A percentile compares a stretch with the other conserved stretches of the same genome.
Evolutionary conservation across 257 asterid species (phyloP).

Genomic region (Solanum habrochaites): DNA sequence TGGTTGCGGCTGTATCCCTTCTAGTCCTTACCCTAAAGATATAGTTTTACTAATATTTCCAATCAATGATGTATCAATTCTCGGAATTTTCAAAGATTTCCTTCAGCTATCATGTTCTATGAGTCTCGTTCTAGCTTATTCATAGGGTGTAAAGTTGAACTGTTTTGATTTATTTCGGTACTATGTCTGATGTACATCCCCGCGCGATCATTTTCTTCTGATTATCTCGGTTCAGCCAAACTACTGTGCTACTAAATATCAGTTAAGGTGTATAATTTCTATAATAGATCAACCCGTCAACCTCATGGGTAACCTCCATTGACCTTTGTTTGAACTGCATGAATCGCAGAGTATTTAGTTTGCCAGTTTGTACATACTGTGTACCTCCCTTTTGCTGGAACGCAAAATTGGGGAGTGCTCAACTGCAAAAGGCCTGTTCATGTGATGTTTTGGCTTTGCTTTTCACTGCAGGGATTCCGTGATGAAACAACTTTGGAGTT

Average conservation of each 20-base stretch:
- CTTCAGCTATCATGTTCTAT: not conserved
- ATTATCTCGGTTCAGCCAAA: not conserved
- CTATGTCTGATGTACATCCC: not conserved
- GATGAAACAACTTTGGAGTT: constrained; percentile 66
- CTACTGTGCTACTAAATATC: not conserved
- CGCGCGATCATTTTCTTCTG: not conserved
- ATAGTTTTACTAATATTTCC: not conserved
- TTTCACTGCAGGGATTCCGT: constrained; percentile 56
- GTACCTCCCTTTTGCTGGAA: not conserved
- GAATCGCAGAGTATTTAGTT: not conserved
- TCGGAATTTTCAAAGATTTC: not conserved
- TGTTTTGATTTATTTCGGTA: not conserved
- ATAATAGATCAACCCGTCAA: not conserved
- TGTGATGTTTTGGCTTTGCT: not conserved
- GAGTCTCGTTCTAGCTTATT: not conserved
- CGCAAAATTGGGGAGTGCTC: not conserved
- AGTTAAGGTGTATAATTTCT: not conserved
- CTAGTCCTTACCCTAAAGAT: not conserved
- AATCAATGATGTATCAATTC: not conserved
- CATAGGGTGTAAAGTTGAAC: not conserved
- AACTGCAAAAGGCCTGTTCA: not conserved
- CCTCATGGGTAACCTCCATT: not conserved
- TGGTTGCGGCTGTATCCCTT: not conserved
- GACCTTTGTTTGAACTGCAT: not conserved
- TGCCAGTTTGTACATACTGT: not conserved